Conservation (phyloP, 208 protist genomes). For the Crithidia thermophila region DNA sequence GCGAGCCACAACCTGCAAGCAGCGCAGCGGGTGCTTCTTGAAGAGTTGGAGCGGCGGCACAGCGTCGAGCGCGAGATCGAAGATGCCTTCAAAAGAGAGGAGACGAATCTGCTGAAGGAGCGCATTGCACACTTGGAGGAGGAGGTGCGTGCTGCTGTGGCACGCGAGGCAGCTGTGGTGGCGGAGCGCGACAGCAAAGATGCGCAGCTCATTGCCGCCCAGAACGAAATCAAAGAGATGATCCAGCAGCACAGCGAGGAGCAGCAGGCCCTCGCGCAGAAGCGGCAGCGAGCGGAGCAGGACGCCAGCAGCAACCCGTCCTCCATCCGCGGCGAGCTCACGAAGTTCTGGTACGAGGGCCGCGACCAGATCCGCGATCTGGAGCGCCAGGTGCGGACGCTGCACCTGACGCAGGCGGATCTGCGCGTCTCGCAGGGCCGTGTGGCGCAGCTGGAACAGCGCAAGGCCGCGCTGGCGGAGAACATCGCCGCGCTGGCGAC, state of each 20-base stretch:
- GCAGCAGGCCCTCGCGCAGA: constrained; percentile 32
- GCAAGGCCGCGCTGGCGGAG: constrained; percentile 35
- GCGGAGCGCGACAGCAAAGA: constrained; percentile 22
- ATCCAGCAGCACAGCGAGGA: constrained; percentile 37
- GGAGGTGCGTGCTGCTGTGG: constrained; percentile 26
- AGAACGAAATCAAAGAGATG: constrained; percentile 20
- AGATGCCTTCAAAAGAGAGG: constrained; percentile 13
- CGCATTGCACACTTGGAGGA: constrained; percentile 16
- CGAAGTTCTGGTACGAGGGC: constrained; percentile 77
- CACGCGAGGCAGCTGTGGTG: constrained; percentile 16
- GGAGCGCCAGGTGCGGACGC: constrained; percentile 40
- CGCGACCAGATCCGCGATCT: constrained; percentile 53
- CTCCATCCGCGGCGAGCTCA: constrained; percentile 61
- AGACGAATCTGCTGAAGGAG: constrained; percentile 27
- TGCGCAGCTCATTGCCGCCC: constrained; percentile 20
- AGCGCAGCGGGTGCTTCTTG: constrained; percentile 25
- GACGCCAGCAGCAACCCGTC: constrained; percentile 44
- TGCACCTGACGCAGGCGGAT: constrained; percentile 40
- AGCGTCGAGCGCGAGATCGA: constrained; percentile 30
- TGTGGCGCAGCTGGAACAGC: constrained; percentile 57
- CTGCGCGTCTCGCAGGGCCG: constrained; percentile 51
- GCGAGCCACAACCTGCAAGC: constrained; percentile 18
- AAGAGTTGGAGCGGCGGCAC: constrained; percentile 30
- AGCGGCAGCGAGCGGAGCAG: constrained; percentile 53
- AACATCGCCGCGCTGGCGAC: constrained; percentile 54